Conservation (phyloP, 1,284 basidiomycete species). For the Microbotryum silenes-acaulis region DNA sequence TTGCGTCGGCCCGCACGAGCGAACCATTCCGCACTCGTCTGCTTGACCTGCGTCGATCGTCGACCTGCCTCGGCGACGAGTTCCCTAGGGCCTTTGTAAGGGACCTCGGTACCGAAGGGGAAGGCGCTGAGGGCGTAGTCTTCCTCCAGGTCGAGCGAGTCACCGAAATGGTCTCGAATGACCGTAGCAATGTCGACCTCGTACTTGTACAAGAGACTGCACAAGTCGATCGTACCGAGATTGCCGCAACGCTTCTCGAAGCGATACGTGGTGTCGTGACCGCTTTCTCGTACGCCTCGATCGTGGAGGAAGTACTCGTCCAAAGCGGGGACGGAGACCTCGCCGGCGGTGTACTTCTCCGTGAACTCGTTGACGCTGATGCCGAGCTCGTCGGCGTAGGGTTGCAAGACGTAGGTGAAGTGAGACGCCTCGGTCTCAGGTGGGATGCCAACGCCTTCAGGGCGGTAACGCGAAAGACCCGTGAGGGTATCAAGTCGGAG, state of each 20-base stretch:
- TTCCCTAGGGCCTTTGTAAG: conserved; percentile 13
- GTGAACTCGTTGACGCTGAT: conserved; percentile 96
- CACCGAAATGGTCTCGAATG: conserved; percentile 88
- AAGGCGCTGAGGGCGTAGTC: conserved; percentile 86
- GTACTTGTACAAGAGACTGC: conserved; percentile 77
- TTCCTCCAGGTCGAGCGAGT: conserved; percentile 80
- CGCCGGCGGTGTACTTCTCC: conserved; percentile 84
- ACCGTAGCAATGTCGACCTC: conserved; percentile 57
- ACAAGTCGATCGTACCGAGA: conserved; percentile 90
- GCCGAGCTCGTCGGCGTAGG: conserved; percentile 84
- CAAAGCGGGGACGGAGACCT: conserved; percentile 74
- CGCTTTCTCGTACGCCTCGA: conserved; percentile 47
- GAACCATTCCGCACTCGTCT: conserved; percentile 83
- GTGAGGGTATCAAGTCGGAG: conserved; percentile 89
- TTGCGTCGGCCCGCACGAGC: conserved; percentile 72
- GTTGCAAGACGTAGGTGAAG: conserved; percentile 94
- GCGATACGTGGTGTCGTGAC: conserved; percentile 95
- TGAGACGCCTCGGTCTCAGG: conserved; percentile 97
- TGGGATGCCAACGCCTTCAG: conserved; percentile 80
- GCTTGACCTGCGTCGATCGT: conserved; percentile 42
- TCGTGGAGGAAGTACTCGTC: conserved; percentile 97
- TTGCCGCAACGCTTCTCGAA: conserved; percentile 90
- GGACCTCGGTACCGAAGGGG: conserved; percentile 64
- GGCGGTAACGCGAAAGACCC: conserved; percentile 86
- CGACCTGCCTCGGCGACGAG: neutral